Evolutionary conservation across 768 basidiomycete species (phyloP), one percentile per base, ranked within the genome.

Genomic region (Lactarius deliciosus): DNA sequence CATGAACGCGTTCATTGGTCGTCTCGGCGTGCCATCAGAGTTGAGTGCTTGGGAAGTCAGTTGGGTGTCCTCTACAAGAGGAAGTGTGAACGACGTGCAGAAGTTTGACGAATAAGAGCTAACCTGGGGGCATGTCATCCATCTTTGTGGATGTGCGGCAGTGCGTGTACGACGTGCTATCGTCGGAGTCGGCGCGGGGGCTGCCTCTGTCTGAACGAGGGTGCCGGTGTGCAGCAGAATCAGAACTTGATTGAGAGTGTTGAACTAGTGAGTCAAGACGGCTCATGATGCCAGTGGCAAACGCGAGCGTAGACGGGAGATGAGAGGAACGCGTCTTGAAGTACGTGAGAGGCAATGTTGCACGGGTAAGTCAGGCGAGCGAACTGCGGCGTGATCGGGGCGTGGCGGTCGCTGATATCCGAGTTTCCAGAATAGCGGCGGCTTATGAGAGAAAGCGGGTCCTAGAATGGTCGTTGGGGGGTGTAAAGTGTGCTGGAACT

Each of bases 1-100:
- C 92, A 94, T 94, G 80, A 94, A 94, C 25, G 92, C 92, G 75
- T 94, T 94, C 92, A 94, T 94, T 40, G 92, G 92, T 15, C 92
- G 86, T 75, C 93, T 93, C 30, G 92, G 92, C 57, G 91, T 93
- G 32, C 92, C 92, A 71, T 94, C 92, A 1, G 90, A 82, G 75
- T 94, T 94, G 64, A 94, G 82, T 16, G 90, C 87, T 76, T 94
- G 92, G 4, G 85, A 85, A 22, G 87, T 93, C 74, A 92, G 76
- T 2, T 71, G 70, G n/a, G 68, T 64, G 50, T 71, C 68, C 62
- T 71, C 69, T 70, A 30, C 13, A 10, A 10, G 5, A 45, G n/a
- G 32, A n/a, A 30, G 60, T 55, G 32, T 64, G 60, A 62, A 54
- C 30, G 18, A 18, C 13, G 66, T 41, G 41, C 22, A n/a, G 36